These are phyloP conservation scores for Aspergillus cejpii DNA, from an alignment of 2,329 filamentous ascomycete genomes.

Conservation along the genomic window DNA sequence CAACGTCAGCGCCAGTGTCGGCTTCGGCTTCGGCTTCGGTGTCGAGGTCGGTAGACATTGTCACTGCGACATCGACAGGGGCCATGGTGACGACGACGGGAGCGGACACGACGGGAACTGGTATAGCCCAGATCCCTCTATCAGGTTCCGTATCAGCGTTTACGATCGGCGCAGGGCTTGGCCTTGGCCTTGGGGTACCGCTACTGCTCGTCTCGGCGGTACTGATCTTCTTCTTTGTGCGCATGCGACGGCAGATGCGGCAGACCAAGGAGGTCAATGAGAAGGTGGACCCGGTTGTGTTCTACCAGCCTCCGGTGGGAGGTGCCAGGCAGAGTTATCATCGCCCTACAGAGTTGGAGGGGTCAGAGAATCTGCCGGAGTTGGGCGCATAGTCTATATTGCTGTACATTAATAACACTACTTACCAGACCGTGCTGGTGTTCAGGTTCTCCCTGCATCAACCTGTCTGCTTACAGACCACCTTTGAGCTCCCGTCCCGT, in stretches of 20 bases:
- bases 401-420: too few relatives aligned
- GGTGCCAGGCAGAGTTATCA: slow-evolving; percentile 2
- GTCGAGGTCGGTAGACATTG: background rate
- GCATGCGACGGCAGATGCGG: background rate
- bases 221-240: background rate
- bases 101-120: background rate
- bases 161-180: background rate
- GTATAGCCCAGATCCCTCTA: background rate
- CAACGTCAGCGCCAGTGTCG: background rate
- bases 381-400: too few relatives aligned
- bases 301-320: background rate
- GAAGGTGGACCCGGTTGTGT: background rate
- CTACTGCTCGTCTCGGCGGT: background rate
- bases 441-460: too few relatives aligned
- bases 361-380: background rate
- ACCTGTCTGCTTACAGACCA: too few relatives aligned
- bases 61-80: background rate
- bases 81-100: background rate
- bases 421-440: too few relatives aligned
- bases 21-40: background rate
- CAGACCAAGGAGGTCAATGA: background rate
- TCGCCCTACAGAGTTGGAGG: slow-evolving; percentile 1
- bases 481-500: too few relatives aligned
- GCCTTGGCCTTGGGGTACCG: background rate
- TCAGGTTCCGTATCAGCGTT: background rate